phyloP scores from a whole-genome alignment of 768 basidiomycete genomes.

The Obba rivulosa region DNA sequence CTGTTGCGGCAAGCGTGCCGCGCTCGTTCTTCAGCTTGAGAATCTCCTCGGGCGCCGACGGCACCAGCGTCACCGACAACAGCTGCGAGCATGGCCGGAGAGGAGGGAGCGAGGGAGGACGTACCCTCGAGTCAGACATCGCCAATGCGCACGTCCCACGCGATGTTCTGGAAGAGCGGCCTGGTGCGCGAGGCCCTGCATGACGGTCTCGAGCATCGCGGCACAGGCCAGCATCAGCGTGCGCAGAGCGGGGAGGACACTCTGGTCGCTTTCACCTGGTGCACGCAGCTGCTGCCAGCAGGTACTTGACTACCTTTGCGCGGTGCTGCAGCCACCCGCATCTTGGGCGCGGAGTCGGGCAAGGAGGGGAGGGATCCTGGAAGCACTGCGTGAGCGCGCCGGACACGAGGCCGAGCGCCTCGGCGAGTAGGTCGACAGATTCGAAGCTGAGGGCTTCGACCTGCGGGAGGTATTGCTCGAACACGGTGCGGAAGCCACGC shows the following conservation, averaged over 20 bases:
- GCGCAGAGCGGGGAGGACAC: constrained; percentile 58
- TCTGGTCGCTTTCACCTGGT: constrained; percentile 42
- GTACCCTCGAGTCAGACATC: constrained; percentile 41
- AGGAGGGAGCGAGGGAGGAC: constrained; percentile 2
- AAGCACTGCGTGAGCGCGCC: constrained; percentile 58
- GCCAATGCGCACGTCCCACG: constrained; percentile 45
- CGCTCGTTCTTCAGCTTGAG: constrained; percentile 53
- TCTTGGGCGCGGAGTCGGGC: constrained; percentile 16
- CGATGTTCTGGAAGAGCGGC: constrained; percentile 87
- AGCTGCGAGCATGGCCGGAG: not conserved
- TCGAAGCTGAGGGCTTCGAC: constrained; percentile 56
- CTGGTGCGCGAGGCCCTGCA: constrained; percentile 68
- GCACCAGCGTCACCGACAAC: not conserved
- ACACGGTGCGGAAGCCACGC: constrained; percentile 59
- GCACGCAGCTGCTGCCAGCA: constrained; percentile 54
- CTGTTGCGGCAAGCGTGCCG: constrained; percentile 48
- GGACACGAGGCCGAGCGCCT: constrained; percentile 56
- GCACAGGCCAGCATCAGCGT: not conserved
- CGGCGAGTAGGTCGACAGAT: constrained; percentile 59
- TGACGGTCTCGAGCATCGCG: constrained; percentile 71
- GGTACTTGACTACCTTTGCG: constrained; percentile 74
- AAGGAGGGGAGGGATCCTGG: constrained; percentile 49
- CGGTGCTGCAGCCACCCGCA: constrained; percentile 46
- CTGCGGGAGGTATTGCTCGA: constrained; percentile 54
- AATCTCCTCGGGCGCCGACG: constrained; percentile 66